Percentiles rank a stretch among this genome's conserved stretches.
Conservation (phyloP, 805 yeast genomes). For the baker's yeast (Saccharomyces cerevisiae) region DNA sequence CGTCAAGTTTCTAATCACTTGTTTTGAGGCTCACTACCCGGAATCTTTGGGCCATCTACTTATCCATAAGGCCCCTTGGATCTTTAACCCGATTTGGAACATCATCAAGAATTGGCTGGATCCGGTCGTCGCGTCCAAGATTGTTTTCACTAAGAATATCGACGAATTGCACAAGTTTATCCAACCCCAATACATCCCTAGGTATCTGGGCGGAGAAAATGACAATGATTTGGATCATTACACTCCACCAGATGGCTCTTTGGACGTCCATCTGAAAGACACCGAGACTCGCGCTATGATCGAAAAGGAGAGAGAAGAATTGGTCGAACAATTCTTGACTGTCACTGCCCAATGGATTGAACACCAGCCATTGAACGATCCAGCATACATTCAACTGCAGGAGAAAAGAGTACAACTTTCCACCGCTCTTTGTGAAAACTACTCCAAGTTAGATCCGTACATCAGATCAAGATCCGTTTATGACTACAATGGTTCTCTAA, state of each 20-base stretch:
- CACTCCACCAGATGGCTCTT: conserved; percentile 49
- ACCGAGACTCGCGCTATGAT: conserved; percentile 38
- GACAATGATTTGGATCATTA: conserved; percentile 52
- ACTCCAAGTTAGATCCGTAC: conserved; percentile 67
- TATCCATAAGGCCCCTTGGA: conserved; percentile 95
- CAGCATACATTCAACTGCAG: conserved; percentile 39
- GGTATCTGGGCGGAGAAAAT: conserved; percentile 61
- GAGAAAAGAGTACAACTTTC: conserved; percentile 49
- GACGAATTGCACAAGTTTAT: conserved; percentile 63
- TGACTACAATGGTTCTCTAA: conserved; percentile 63
- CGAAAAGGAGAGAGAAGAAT: conserved; percentile 43
- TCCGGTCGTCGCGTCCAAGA: conserved; percentile 90
- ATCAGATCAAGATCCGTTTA: conserved; percentile 69
- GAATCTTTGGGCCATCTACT: conserved; percentile 79
- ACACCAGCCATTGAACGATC: conserved; percentile 34
- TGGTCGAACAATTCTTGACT: conserved; percentile 47
- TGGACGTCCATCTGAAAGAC: conserved; percentile 42
- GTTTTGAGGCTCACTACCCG: conserved; percentile 95
- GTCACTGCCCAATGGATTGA: conserved; percentile 77
- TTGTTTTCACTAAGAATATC: conserved; percentile 65
- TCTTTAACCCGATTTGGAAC: conserved; percentile 90
- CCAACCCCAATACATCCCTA: conserved; percentile 52
- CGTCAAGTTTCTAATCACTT: conserved; percentile 78
- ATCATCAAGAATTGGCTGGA: conserved; percentile 90
- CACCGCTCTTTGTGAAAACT: conserved; percentile 50